These are phyloP conservation scores for Cladosporium sphaerospermum DNA, from an alignment of 2,329 filamentous ascomycete genomes.

Conservation along the genomic window DNA sequence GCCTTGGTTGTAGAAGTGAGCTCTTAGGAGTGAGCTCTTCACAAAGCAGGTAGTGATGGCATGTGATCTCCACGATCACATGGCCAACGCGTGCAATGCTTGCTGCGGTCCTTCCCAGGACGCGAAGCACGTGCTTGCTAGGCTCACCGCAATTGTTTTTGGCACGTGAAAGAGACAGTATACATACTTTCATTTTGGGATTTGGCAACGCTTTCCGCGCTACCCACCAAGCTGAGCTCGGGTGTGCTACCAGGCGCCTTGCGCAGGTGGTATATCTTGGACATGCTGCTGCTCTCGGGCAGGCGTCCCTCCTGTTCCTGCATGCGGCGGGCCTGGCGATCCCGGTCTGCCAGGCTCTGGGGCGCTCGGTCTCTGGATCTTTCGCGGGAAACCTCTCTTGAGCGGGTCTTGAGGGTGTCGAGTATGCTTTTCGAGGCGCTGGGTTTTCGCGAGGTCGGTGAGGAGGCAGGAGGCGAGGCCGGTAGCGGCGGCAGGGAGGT, in stretches of 20 bases:
- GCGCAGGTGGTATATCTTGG: constrained; percentile 35
- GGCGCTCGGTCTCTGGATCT: background rate
- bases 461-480: constrained; percentile 26
- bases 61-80: constrained; percentile 2
- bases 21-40: too few species aligned
- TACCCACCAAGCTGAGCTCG: constrained; percentile 36
- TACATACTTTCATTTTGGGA: constrained; percentile 22
- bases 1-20: too few species aligned
- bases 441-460: constrained; percentile 21
- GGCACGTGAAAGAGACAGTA: background rate
- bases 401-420: constrained; percentile 23
- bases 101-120: background rate
- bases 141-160: background rate
- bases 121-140: background rate
- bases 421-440: constrained; percentile 25
- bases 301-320: constrained; percentile 26
- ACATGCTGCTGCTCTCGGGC: constrained; percentile 27
- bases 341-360: constrained; percentile 12
- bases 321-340: constrained; percentile 20
- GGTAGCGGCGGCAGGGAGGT: constrained; percentile 20
- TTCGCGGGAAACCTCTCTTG: constrained; percentile 8
- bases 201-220: constrained; percentile 24
- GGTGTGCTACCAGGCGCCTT: constrained; percentile 43
- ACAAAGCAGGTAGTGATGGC: background rate
- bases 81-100: background rate